A percentile compares a stretch with the other conserved stretches of the same genome.
phyloP scores from a whole-genome alignment of 2,329 filamentous ascomycete genomes.

The Calonectria pseudoturangicola region DNA sequence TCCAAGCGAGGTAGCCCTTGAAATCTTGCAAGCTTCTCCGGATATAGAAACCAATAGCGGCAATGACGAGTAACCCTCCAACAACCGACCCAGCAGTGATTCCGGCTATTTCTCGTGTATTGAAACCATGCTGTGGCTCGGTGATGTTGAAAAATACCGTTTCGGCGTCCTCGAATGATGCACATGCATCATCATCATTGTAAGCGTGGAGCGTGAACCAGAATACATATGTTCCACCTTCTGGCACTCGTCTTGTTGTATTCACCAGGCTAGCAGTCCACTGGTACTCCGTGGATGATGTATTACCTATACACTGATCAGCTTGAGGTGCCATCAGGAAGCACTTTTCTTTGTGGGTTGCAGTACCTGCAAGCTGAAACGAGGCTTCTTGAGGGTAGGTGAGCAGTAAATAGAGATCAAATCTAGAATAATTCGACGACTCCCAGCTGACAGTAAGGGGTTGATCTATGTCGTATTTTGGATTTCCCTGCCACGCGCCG shows the following conservation, averaged over 20 bases:
- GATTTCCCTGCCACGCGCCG: background rate
- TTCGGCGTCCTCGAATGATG: background rate
- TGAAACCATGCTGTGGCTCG: conserved; percentile 1
- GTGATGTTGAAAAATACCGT: conserved; percentile 15
- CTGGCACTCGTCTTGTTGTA: background rate
- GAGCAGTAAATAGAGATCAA: conserved; percentile 5
- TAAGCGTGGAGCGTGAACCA: conserved; percentile 11
- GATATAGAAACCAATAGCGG: conserved; percentile 8
- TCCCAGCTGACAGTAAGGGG: background rate
- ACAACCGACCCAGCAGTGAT: conserved; percentile 8
- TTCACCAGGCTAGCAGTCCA: conserved; percentile 12
- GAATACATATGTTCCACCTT: conserved; percentile 6
- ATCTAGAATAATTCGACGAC: background rate
- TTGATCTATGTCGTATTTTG: conserved; percentile 10
- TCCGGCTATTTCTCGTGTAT: background rate
- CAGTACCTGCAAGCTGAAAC: conserved; percentile 6
- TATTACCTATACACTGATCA: background rate
- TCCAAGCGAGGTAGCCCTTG: conserved; percentile 13
- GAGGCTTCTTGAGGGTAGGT: conserved; percentile 9
- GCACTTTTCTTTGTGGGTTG: too few relatives aligned
- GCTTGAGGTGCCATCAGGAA: background rate
- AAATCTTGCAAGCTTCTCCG: conserved; percentile 10
- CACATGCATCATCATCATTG: background rate
- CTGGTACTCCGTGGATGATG: background rate
- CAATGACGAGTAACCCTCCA: conserved; percentile 4